A percentile compares a stretch with the other conserved stretches of the same genome.
Conservation (phyloP, 495 filamentous ascomycete genomes). For the Pyrenopolyporus hunteri region DNA sequence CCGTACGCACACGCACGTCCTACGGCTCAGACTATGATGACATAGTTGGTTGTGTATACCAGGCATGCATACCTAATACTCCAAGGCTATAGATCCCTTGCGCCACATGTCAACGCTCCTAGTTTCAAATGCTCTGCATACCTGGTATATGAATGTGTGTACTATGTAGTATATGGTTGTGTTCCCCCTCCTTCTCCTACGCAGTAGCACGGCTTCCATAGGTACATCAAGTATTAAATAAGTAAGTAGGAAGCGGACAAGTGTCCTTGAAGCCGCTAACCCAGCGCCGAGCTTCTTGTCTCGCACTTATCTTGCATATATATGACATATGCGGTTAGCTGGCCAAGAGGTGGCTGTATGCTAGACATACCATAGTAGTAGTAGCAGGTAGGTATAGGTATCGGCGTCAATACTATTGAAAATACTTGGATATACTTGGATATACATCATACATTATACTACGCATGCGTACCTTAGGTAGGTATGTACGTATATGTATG, state of each 20-base stretch:
- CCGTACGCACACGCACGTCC: conserved; percentile 17
- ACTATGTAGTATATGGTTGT: not conserved
- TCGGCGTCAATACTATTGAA: no score
- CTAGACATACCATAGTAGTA: no score
- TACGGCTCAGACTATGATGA: conserved; percentile 1
- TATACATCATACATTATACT: no score
- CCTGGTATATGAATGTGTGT: not conserved
- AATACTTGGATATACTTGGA: no score
- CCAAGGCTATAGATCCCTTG: conserved; percentile 11
- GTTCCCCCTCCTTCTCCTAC: no score
- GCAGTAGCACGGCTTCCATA: no score
- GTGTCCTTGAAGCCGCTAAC: conserved; percentile 10
- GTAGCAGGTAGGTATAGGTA: no score
- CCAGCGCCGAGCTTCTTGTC: conserved; percentile 17
- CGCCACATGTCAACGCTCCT: conserved; percentile 14
- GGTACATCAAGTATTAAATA: no score
- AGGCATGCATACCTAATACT: not conserved
- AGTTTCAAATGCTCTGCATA: not conserved
- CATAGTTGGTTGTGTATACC: not conserved
- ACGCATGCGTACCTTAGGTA: not conserved
- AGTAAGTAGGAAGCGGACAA: conserved; percentile 7
- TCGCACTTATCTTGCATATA: conserved; percentile 9
- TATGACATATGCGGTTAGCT: not conserved
- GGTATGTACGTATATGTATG: conserved; percentile 1
- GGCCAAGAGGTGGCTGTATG: not conserved